phyloP scores from a whole-genome alignment of 164 flowering plant species.

The Annona squamosa region DNA sequence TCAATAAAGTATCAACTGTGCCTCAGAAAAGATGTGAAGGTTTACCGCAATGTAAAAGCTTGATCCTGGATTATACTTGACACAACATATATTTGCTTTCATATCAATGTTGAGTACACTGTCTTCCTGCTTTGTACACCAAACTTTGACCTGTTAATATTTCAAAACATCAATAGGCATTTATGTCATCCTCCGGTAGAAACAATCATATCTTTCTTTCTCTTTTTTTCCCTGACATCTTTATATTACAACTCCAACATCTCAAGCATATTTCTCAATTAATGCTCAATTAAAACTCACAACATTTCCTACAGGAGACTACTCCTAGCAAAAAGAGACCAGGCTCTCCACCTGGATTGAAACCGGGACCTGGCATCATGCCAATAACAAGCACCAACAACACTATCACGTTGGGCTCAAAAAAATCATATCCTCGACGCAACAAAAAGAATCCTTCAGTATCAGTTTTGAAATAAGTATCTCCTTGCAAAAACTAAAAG shows the following conservation, averaged over 20 bases:
- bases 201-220: neutral
- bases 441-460: neutral
- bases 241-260: too few relatives aligned
- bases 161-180: neutral
- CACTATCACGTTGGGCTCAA: too few relatives aligned
- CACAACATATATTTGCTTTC: constrained; percentile 98
- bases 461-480: neutral
- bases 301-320: too few relatives aligned
- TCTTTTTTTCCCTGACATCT: too few relatives aligned
- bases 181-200: neutral
- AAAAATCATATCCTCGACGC: neutral
- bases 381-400: too few relatives aligned
- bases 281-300: too few relatives aligned
- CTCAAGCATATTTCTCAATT: too few relatives aligned
- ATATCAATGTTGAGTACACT: constrained; percentile 91
- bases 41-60: constrained; percentile 75
- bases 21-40: neutral
- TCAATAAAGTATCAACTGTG: neutral
- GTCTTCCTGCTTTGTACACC: constrained; percentile 98
- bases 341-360: too few relatives aligned
- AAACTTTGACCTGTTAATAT: constrained; percentile 79
- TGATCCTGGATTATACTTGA: constrained; percentile 94
- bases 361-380: too few relatives aligned
- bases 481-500: neutral
- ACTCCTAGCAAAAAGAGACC: too few relatives aligned